These are phyloP conservation scores for Mortierella sp. DNA, from an alignment of 371 early-diverging fungal genomes.

Conservation along the genomic window DNA sequence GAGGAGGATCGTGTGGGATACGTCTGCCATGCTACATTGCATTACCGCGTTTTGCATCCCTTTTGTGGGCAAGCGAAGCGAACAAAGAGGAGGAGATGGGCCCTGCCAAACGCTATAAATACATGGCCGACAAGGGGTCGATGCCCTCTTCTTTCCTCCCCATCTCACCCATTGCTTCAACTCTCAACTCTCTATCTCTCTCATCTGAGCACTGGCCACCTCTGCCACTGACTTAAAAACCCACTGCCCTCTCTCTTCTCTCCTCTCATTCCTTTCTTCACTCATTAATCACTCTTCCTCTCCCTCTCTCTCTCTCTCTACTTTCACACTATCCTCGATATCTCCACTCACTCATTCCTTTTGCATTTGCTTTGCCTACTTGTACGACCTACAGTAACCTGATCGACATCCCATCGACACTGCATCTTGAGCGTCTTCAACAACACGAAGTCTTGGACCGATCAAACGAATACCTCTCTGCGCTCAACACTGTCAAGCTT, in stretches of 20 bases:
- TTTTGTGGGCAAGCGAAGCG: too few species aligned
- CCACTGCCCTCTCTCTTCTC: slow-evolving; percentile 2
- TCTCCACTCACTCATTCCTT: not conserved
- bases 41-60: too few species aligned
- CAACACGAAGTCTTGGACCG: slow-evolving; percentile 44
- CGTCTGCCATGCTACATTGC: too few species aligned
- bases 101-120: too few species aligned
- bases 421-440: slow-evolving; percentile 46
- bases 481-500: slow-evolving; percentile 47
- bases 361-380: not conserved
- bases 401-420: slow-evolving; percentile 51
- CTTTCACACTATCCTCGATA: not conserved
- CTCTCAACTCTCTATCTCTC: too few species aligned
- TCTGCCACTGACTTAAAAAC: too few species aligned
- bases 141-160: too few species aligned
- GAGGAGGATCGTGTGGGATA: too few species aligned
- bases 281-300: not conserved
- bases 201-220: too few species aligned
- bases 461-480: slow-evolving; percentile 45
- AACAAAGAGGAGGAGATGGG: too few species aligned
- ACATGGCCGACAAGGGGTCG: too few species aligned
- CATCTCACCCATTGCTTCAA: too few species aligned
- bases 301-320: not conserved
- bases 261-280: not conserved
- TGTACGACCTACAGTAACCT: slow-evolving; percentile 22